These are phyloP conservation scores for Starmerella powellii DNA, from an alignment of 805 yeast species.

Conservation along the genomic window DNA sequence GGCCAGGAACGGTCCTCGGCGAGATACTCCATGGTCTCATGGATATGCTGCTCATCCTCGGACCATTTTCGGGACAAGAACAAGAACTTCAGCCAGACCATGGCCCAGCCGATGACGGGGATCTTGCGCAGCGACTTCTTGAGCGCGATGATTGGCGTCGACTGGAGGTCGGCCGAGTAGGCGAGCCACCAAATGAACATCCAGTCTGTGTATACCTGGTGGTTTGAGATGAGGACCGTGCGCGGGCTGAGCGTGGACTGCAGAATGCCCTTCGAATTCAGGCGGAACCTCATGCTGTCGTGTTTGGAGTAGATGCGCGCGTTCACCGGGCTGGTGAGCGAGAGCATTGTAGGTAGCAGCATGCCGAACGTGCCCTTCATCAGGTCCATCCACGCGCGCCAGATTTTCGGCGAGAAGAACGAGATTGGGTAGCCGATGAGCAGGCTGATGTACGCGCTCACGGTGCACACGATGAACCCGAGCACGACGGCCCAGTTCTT, in stretches of 20 bases:
- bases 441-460: slow-evolving; percentile 10
- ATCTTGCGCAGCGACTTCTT: slow-evolving; percentile 59
- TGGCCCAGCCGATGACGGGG: slow-evolving; percentile 78
- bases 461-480: slow-evolving; percentile 10
- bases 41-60: slow-evolving; percentile 40
- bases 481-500: slow-evolving; percentile 6
- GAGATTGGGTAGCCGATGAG: slow-evolving; percentile 17
- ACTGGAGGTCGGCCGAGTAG: slow-evolving; percentile 54
- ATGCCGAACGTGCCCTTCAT: slow-evolving; percentile 18
- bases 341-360: slow-evolving; percentile 7
- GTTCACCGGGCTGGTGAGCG: slow-evolving; percentile 14
- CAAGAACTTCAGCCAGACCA: slow-evolving; percentile 64
- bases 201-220: slow-evolving; percentile 94
- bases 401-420: slow-evolving; percentile 7
- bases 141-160: slow-evolving; percentile 57
- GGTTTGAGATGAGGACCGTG: slow-evolving; percentile 69
- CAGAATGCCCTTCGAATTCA: slow-evolving; percentile 11
- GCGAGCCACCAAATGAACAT: slow-evolving; percentile 76
- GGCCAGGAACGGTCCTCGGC: slow-evolving; percentile 37
- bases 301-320: slow-evolving; percentile 13
- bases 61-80: slow-evolving; percentile 81
- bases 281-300: slow-evolving; percentile 4
- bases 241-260: slow-evolving; percentile 34
- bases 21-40: slow-evolving; percentile 9
- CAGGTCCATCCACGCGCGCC: slow-evolving; percentile 20